Evolutionary conservation across 257 asterid species (phyloP), one percentile per base, ranked within the genome.

Genomic region (Rauvolfia tetraphylla): DNA sequence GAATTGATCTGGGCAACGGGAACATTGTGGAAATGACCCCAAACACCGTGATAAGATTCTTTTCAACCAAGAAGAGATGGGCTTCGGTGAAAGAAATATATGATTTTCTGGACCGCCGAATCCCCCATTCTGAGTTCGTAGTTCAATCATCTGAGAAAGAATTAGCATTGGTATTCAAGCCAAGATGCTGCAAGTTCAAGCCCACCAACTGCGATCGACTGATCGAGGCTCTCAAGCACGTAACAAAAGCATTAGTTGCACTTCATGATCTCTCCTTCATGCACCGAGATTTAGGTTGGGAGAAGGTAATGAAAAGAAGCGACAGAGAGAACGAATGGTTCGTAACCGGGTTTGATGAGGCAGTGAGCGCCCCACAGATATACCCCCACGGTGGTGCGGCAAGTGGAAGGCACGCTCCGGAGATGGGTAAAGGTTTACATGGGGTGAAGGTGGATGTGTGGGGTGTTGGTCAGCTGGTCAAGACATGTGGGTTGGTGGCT

Each of bases 251-350:
- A 0, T 71, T 86, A 34, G 89, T 84, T 11, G 89, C 86, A 0
- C 66, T 86, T 34, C 88, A 86, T 51, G 90, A 86, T 39, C 73
- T 84, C 0, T 84, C 88, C 6, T 86, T 84, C 82, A 84, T 86
- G 90, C 90, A 86, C 23, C 75, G 88, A 39, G 87, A 84, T 39
- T 74, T 86, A 59, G 62, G 88, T 54, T 86, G 88, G 90, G 90
- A 86, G 70, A 86, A 86, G 8, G 84, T 86, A 25, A 71, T 62
- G 84, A 84, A 78, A 46, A 84, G 82, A 61, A 80, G 68, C 20
- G 86, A 84, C 23, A 69, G 84, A 14, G 86, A 83, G 5, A 75
- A 65, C 7, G 88, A 86, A 44, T 86, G 88, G 90, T 71, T 84
- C 42, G 11, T 86, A 8, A 78, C 80, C 0, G 88, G 90, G 17